Conservation (phyloP, 768 basidiomycete species). For the Cyathus striatus region DNA sequence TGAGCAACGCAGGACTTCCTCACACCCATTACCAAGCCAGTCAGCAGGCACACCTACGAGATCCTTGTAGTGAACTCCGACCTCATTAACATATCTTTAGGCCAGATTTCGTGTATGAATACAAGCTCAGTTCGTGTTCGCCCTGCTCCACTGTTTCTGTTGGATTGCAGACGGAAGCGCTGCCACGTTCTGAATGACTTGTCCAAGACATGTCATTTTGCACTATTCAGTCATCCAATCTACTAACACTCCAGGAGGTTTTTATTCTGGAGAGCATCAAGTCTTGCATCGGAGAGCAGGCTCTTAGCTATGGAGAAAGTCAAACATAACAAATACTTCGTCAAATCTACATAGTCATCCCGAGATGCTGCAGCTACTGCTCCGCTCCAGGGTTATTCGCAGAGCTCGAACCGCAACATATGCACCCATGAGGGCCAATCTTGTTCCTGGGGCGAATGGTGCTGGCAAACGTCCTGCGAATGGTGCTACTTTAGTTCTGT, state of each 20-base stretch:
- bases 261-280: conserved; percentile 87
- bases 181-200: conserved; percentile 73
- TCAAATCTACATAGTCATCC: conserved; percentile 96
- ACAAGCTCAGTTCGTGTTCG: conserved; percentile 96
- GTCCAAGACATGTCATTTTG: conserved; percentile 53
- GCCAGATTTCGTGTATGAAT: conserved; percentile 98
- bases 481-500: conserved; percentile 17
- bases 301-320: conserved; percentile 98
- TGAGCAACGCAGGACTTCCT: conserved; percentile 98
- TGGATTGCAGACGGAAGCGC: conserved; percentile 77
- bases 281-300: conserved; percentile 86
- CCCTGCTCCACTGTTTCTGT: conserved; percentile 98
- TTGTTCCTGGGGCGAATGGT: conserved; percentile 78
- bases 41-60: conserved; percentile 76
- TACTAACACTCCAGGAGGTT: conserved; percentile 45
- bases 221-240: neutral
- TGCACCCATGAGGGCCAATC: conserved; percentile 76
- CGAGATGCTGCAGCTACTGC: conserved; percentile 81
- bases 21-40: conserved; percentile 96
- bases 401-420: conserved; percentile 81
- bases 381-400: conserved; percentile 82
- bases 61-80: conserved; percentile 15
- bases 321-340: conserved; percentile 96
- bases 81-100: conserved; percentile 36
- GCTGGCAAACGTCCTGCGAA: conserved; percentile 10